Evolutionary conservation across 2,329 filamentous ascomycete species (phyloP), one percentile per base, ranked within the genome.

Genomic region (Calycina herbarum): DNA sequence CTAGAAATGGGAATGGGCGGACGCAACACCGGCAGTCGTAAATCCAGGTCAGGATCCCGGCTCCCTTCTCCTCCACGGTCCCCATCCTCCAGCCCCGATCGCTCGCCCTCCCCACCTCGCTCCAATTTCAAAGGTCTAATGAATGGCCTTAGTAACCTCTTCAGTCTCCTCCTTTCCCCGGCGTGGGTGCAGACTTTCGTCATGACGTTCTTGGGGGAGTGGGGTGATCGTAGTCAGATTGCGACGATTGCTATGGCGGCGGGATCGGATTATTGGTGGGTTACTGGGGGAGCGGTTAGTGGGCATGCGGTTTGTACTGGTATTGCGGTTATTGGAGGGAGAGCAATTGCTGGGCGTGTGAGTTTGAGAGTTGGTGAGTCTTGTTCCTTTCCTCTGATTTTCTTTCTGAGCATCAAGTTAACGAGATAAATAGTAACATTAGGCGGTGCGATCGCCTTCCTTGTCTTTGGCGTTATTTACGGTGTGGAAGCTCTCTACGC

Each of bases 111-210:
- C 70, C 77, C 66, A 71, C 78, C 13, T 66, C 82, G 57, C 71
- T 80, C 73, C 73, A 79, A 72, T 66, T 79, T 77, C 67, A 85
- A 68, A 77, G 78, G 78, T 58, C 63, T 77, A 10, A 67, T 85
- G n/a, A 76, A 84, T 24, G 94, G 95, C 0, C 80, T 97, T 29
- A 88, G 89, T 77, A 99, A 99, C 73, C 86, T 99, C 3, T 87
- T 93, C 68, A 93, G 92, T 11, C 83, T 99, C 6, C 85, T 99
- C 4, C 84, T 99, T 48, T 97, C 92, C 78, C 95, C 95, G 1
- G 95, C 94, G 0, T 99, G 95, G 95, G 95, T 99, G 15, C 94
- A 98, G 79, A 99, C 95, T 0, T 99, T 99, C 76, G 87, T 96
- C 73, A 99, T 99, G 95, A 99, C 95, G 1, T 99, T 99, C 80